Conservation (phyloP, 352 stramenopile species). For the Globisporangium paddicum region DNA sequence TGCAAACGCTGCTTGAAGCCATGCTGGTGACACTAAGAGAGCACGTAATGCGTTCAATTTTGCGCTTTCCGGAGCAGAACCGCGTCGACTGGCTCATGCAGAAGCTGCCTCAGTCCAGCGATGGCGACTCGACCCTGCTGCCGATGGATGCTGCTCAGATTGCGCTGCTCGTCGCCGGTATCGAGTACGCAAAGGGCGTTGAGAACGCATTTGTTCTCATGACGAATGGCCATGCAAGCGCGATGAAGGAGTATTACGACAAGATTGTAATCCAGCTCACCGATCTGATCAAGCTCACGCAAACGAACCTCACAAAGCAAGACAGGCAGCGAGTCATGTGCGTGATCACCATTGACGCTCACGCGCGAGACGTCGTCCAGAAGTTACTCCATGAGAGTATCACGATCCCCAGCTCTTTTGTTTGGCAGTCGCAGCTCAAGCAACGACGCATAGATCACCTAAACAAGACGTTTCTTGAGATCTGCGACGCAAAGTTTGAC, state of each 20-base stretch:
- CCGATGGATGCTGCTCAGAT: conserved; percentile 91
- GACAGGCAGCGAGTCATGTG: conserved; percentile 93
- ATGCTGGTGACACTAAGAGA: conserved; percentile 89
- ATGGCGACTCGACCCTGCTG: conserved; percentile 22
- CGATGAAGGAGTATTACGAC: conserved; percentile 80
- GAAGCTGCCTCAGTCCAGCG: conserved; percentile 29
- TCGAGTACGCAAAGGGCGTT: conserved; percentile 88
- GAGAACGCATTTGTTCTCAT: conserved; percentile 72
- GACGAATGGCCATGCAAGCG: conserved; percentile 63
- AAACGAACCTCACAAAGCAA: conserved; percentile 71
- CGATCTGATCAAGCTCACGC: conserved; percentile 91
- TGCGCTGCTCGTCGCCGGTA: conserved; percentile 84
- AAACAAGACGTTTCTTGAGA: conserved; percentile 71
- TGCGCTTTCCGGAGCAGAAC: conserved; percentile 85
- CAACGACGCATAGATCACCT: conserved; percentile 40
- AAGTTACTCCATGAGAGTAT: conserved; percentile 89
- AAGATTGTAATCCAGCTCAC: conserved; percentile 88
- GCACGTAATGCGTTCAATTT: conserved; percentile 84
- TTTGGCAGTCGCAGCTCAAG: conserved; percentile 95
- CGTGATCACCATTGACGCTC: conserved; percentile 94
- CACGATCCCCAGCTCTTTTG: conserved; percentile 62
- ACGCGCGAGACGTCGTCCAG: conserved; percentile 90
- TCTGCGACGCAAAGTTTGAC: conserved; percentile 90
- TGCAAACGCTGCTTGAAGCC: conserved; percentile 89
- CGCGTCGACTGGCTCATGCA: conserved; percentile 93